Conservation (phyloP, 225 moss, liverwort and hornwort species). For the Pseudoscleropodium purum region DNA sequence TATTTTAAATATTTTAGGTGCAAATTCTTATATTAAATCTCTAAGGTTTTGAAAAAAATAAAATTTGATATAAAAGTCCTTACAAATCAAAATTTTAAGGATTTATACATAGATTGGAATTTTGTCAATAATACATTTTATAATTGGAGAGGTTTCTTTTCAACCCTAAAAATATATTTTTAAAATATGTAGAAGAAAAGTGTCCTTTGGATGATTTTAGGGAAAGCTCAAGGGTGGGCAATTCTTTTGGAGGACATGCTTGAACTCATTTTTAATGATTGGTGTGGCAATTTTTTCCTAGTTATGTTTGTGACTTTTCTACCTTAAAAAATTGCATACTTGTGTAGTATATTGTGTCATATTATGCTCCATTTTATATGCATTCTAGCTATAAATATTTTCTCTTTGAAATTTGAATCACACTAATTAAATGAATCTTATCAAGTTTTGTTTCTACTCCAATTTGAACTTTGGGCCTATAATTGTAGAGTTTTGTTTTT, state of each 20-base stretch:
- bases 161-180: background rate
- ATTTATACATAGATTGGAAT: background rate
- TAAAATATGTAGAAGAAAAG: background rate
- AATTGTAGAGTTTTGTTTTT: background rate
- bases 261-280: background rate
- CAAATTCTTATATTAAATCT: background rate
- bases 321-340: too few species aligned
- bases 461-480: background rate
- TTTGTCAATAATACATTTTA: background rate
- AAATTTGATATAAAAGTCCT: background rate
- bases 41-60: background rate
- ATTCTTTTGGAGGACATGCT: too few species aligned
- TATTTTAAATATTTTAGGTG: background rate
- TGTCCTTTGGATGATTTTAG: background rate
- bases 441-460: background rate
- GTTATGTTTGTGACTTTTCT: background rate
- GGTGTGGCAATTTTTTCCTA: background rate
- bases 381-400: background rate
- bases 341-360: rapidly evolving
- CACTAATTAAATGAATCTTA: background rate
- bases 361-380: too few species aligned
- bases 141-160: background rate
- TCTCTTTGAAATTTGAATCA: background rate
- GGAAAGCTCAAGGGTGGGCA: background rate
- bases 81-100: rapidly evolving